Evolutionary conservation across 495 filamentous ascomycete genomes (phyloP).

Genomic region (Aspergillus kassunensis): DNA sequence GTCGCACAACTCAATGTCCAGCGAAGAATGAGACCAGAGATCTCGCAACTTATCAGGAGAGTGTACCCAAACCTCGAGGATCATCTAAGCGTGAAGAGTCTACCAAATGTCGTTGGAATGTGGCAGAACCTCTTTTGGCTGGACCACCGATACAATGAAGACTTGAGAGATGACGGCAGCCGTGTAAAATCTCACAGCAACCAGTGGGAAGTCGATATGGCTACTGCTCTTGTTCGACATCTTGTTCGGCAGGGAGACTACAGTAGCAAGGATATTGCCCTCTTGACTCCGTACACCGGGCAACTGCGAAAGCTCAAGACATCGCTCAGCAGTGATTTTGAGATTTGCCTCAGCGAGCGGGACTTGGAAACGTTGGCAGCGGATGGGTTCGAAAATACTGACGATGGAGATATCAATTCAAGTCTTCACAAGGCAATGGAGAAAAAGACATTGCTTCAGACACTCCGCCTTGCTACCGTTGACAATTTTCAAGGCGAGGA

Average conservation of each 20-base stretch:
- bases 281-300: constrained; percentile 72
- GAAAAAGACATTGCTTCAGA: neutral
- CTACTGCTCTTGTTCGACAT: constrained; percentile 61
- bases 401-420: neutral
- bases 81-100: constrained; percentile 53
- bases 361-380: constrained; percentile 59
- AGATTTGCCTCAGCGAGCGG: constrained; percentile 64
- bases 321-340: constrained; percentile 47
- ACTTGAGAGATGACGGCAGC: constrained; percentile 32
- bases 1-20: constrained; percentile 60
- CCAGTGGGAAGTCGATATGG: constrained; percentile 63
- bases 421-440: neutral
- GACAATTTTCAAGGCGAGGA: constrained; percentile 87
- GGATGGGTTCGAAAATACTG: constrained; percentile 34
- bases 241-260: constrained; percentile 69
- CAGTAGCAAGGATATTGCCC: constrained; percentile 63
- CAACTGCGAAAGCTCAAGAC: constrained; percentile 61
- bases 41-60: constrained; percentile 54
- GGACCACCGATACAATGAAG: constrained; percentile 59
- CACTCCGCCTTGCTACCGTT: constrained; percentile 66
- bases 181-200: constrained; percentile 60
- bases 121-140: constrained; percentile 68
- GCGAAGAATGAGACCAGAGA: constrained; percentile 69
- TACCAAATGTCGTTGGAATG: constrained; percentile 64
- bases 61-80: constrained; percentile 64